Evolutionary conservation across 257 asterid genomes (phyloP), one percentile per base, ranked within the genome.

Genomic region (Handroanthus guayacan): DNA sequence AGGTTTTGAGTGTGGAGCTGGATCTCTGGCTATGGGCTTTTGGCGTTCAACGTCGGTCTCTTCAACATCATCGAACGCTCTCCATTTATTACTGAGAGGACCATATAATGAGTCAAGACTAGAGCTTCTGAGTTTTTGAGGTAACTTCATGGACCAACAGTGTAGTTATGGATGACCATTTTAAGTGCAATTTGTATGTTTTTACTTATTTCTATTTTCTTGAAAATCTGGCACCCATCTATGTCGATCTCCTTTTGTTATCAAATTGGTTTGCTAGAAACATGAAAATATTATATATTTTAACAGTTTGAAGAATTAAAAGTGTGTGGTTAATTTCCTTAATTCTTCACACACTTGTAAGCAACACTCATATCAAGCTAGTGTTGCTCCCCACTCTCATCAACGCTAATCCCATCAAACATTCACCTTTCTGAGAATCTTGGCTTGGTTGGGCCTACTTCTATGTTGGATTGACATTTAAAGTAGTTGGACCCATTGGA

Each of bases 1-100:
- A 95, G 99, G 96, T 95, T 76, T 78, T 90, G 84, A 95, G 99
- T 68, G 97, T 87, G 80, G 98, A 95, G 81, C 83, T 93, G 90
- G 98, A 95, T 88, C 96, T 95, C 47, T 95, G 97, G 98, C 80
- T 95, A 56, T 91, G 97, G 97, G 90, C 99, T 41, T 87, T 87
- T 52, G 99, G 97, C 16, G 62, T 92, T 41, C 79, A 80, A 52
- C 81, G 88, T 62, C 85, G 90, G 9, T 87, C 97, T 68, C 97
- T 95, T 75, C 93, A 86, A 62, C 95, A 93, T 83, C 98, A 93
- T 73, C 92, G 95, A 31, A 91, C 99, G 2, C 97, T 95, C 70
- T 91, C 97, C 51, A 86, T 91, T 73, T 91, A 91, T 74, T 90
- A 93, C 75, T 93, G 86, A 90, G 83, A 70, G 75, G 69, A 68